phyloP scores from a whole-genome alignment of 1,284 basidiomycete species.

The Boletus sp. region DNA sequence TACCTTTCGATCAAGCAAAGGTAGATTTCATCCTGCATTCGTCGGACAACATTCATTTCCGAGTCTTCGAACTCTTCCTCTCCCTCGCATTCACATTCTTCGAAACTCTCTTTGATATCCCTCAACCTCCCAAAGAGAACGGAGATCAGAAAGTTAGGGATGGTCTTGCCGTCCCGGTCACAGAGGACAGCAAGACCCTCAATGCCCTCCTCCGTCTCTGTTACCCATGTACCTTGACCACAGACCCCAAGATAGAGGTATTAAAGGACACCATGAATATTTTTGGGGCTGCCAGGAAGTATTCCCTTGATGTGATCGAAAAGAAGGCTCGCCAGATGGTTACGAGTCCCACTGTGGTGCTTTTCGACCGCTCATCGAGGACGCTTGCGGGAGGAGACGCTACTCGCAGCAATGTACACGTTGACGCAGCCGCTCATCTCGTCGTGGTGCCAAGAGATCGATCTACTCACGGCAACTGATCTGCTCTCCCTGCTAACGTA shows the following conservation, averaged over 20 bases:
- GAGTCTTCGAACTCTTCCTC: too few relatives aligned
- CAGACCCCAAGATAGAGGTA: constrained; percentile 15
- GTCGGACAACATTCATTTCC: constrained; percentile 36
- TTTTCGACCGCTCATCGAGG: too few relatives aligned
- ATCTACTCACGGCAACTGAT: constrained; percentile 17
- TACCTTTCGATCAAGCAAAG: constrained; percentile 25
- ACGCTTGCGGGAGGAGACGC: too few relatives aligned
- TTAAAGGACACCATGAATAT: constrained; percentile 16
- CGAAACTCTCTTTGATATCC: constrained; percentile 39
- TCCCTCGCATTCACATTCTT: constrained; percentile 23
- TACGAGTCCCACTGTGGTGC: too few relatives aligned
- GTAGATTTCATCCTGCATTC: constrained; percentile 36
- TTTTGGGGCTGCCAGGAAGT: constrained; percentile 20
- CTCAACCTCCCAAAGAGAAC: constrained; percentile 28
- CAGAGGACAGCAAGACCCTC: too few relatives aligned
- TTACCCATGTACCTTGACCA: constrained; percentile 28
- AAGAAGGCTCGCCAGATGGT: constrained; percentile 12
- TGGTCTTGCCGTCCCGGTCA: constrained; percentile 1
- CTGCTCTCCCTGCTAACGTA: constrained; percentile 20
- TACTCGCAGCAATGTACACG: too few relatives aligned
- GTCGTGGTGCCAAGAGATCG: constrained; percentile 15
- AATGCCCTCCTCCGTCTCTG: constrained; percentile 26
- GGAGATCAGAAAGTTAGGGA: constrained; percentile 11
- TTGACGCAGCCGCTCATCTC: too few relatives aligned
- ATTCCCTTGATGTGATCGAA: too few relatives aligned